Evolutionary conservation across 495 filamentous ascomycete genomes (phyloP).

Genomic region (Penicillium roqueforti): DNA sequence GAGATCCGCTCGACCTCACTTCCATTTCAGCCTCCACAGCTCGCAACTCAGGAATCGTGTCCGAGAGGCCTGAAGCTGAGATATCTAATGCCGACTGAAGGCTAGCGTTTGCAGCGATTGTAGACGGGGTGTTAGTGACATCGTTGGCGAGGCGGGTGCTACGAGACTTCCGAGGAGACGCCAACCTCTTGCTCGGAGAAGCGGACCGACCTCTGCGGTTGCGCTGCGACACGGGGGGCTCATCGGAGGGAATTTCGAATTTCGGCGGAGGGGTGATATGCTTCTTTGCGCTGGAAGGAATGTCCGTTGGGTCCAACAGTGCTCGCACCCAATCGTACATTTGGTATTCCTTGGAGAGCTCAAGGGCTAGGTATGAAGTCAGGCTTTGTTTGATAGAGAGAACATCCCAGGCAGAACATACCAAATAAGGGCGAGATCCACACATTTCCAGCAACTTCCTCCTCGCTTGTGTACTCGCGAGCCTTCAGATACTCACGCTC

Average conservation of each 20-base stretch:
- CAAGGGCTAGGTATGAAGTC: slow-evolving; percentile 54
- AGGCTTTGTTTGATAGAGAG: slow-evolving; percentile 2
- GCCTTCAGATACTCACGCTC: slow-evolving; percentile 84
- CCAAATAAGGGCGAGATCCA: slow-evolving; percentile 86
- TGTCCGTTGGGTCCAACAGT: slow-evolving; percentile 71
- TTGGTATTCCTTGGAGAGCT: slow-evolving; percentile 76
- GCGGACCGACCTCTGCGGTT: slow-evolving; percentile 50
- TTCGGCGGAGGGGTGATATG: slow-evolving; percentile 67
- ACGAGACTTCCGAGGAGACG: slow-evolving; percentile 73
- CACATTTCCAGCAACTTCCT: slow-evolving; percentile 94
- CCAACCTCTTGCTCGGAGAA: slow-evolving; percentile 57
- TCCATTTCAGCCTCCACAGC: slow-evolving; percentile 28
- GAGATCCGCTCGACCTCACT: slow-evolving; percentile 22
- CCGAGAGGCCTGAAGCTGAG: slow-evolving; percentile 31
- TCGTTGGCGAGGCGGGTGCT: slow-evolving; percentile 55
- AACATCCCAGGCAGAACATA: slow-evolving; percentile 34
- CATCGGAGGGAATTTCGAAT: slow-evolving; percentile 50
- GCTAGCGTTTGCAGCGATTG: slow-evolving; percentile 45
- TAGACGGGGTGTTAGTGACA: slow-evolving; percentile 38
- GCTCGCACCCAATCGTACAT: slow-evolving; percentile 87
- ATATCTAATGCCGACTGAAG: slow-evolving; percentile 49
- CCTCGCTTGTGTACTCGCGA: slow-evolving; percentile 69
- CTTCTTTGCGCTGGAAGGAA: slow-evolving; percentile 57
- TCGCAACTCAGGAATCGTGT: slow-evolving; percentile 18
- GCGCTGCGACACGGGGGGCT: slow-evolving; percentile 34